phyloP scores from a whole-genome alignment of 1,284 basidiomycete genomes.

The Sporisorium reilianum region DNA sequence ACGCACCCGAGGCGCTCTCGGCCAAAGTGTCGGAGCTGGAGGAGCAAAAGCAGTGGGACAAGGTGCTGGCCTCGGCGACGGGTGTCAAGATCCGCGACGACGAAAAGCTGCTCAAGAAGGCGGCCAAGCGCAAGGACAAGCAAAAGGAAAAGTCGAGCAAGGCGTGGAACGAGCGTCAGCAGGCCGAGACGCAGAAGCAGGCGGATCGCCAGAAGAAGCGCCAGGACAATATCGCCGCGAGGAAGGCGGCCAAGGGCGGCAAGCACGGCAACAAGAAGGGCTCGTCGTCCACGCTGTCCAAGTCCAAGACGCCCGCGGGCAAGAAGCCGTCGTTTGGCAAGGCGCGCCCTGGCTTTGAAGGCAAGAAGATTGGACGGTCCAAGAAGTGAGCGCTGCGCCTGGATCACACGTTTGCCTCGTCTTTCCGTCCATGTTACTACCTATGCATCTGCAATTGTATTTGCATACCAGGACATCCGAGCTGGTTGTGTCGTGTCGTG shows the following conservation, averaged over 20 bases:
- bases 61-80: conserved; percentile 59
- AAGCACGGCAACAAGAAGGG: conserved; percentile 43
- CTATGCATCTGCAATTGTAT: conserved; percentile 5
- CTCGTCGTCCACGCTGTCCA: conserved; percentile 26
- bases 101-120: conserved; percentile 64
- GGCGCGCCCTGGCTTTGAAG: conserved; percentile 63
- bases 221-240: conserved; percentile 61
- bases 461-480: background rate
- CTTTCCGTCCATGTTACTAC: background rate
- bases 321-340: conserved; percentile 47
- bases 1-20: conserved; percentile 44
- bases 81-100: conserved; percentile 68
- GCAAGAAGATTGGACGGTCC: conserved; percentile 52
- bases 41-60: conserved; percentile 63
- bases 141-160: conserved; percentile 62
- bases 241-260: conserved; percentile 54
- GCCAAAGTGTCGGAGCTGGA: conserved; percentile 42
- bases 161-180: conserved; percentile 62
- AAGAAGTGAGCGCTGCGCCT: conserved; percentile 23
- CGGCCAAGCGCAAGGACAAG: conserved; percentile 64
- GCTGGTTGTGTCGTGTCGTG: background rate
- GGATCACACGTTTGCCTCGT: background rate
- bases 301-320: conserved; percentile 39
- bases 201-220: conserved; percentile 64
- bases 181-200: conserved; percentile 53